These are phyloP conservation scores for thale cress (Arabidopsis thaliana) DNA, from an alignment of 345 rosid species.

Conservation along the genomic window TAIR10.1 NC_003075.7:14499501-14500000, in stretches of 20 bases:
- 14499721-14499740: conserved; percentile 91
- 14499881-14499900: conserved; percentile 10
- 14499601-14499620: conserved; percentile 9
- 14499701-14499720: conserved; percentile 70
- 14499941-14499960: too few species aligned
- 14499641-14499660: conserved; percentile 55
- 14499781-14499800: conserved; percentile 20
- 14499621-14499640: conserved; percentile 52
- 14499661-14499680: conserved; percentile 57
- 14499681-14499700: conserved; percentile 79
- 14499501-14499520: conserved; percentile 45
- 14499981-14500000: too few species aligned
- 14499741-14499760: conserved; percentile 50
- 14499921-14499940: too few species aligned
- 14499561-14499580: conserved; percentile 2
- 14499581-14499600: conserved; percentile 8
- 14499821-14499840: neutral
- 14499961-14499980: too few species aligned
- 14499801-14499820: neutral
- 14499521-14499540: conserved; percentile 77
- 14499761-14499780: conserved; percentile 24
- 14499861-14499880: neutral
- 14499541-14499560: conserved; percentile 61
- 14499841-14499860: conserved; percentile 14
- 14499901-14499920: neutral